These are phyloP conservation scores for Graphium sp. DNA, from an alignment of 2,329 filamentous ascomycete species.

Conservation along the genomic window DNA sequence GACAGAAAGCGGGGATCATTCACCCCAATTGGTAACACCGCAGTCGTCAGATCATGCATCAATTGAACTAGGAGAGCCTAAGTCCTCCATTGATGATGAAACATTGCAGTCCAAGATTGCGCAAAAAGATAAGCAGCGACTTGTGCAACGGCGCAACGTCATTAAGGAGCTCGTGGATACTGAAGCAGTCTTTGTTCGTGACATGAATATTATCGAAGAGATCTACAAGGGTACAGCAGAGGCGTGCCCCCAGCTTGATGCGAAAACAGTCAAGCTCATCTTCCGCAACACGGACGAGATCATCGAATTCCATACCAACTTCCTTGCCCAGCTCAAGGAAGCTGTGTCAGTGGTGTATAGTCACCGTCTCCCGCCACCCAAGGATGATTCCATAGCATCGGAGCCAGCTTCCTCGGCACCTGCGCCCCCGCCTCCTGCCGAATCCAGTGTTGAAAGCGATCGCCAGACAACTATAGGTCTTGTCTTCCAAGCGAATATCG, in stretches of 20 bases:
- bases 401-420: slow-evolving; percentile 16
- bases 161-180: slow-evolving; percentile 85
- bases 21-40: too few relatives aligned
- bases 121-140: slow-evolving; percentile 47
- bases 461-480: slow-evolving; percentile 33
- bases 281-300: slow-evolving; percentile 91
- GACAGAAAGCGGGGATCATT: too few relatives aligned
- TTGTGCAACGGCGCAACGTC: slow-evolving; percentile 66
- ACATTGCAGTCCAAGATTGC: slow-evolving; percentile 16
- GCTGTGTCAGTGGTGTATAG: slow-evolving; percentile 61
- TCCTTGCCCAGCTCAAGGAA: slow-evolving; percentile 66
- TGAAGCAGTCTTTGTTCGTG: slow-evolving; percentile 75
- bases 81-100: too few relatives aligned
- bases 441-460: slow-evolving; percentile 29
- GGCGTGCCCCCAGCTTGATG: slow-evolving; percentile 61
- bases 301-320: slow-evolving; percentile 66
- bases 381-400: slow-evolving; percentile 22
- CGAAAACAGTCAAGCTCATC: slow-evolving; percentile 73
- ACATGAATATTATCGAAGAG: slow-evolving; percentile 94
- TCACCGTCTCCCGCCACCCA: slow-evolving; percentile 10
- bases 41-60: too few relatives aligned
- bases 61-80: too few relatives aligned
- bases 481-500: slow-evolving; percentile 37
- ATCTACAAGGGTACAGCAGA: slow-evolving; percentile 92
- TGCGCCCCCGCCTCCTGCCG: too few relatives aligned